Conservation (phyloP, 163 green algal genomes). For the Scenedesmus sp. region DNA sequence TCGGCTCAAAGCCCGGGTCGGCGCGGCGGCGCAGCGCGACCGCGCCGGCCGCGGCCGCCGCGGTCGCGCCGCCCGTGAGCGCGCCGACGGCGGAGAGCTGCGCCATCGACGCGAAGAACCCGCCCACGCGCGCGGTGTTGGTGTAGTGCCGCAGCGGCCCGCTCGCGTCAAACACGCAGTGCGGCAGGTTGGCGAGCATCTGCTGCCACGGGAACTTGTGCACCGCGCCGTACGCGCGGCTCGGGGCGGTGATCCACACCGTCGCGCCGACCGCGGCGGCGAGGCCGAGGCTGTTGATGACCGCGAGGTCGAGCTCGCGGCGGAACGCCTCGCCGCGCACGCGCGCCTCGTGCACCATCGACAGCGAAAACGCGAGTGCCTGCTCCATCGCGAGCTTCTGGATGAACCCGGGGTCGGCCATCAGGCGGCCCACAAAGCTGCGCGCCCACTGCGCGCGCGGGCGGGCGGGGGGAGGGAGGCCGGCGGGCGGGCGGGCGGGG, state of each 20-base stretch:
- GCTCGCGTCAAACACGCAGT: constrained; percentile 93
- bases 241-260: constrained; percentile 88
- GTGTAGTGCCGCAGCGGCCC: constrained; percentile 87
- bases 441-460: constrained; percentile 67
- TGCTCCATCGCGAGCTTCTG: constrained; percentile 95
- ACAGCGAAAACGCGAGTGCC: constrained; percentile 70
- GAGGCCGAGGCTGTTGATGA: constrained; percentile 88
- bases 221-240: constrained; percentile 75
- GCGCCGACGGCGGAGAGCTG: constrained; percentile 92
- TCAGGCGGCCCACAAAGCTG: constrained; percentile 92
- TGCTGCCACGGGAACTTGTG: constrained; percentile 85
- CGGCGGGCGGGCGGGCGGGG: too few relatives aligned
- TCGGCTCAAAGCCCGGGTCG: constrained; percentile 79
- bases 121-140: constrained; percentile 60
- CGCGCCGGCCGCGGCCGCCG: constrained; percentile 57
- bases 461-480: too few relatives aligned
- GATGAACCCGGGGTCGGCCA: constrained; percentile 97
- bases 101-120: constrained; percentile 86
- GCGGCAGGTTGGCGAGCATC: constrained; percentile 88
- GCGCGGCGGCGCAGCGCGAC: constrained; percentile 61
- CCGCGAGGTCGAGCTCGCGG: constrained; percentile 92
- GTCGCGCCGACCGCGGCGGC: constrained; percentile 76
- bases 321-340: constrained; percentile 86
- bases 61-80: constrained; percentile 75
- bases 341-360: constrained; percentile 83